phyloP scores from a whole-genome alignment of 768 basidiomycete genomes.

The Ramaria sp. region DNA sequence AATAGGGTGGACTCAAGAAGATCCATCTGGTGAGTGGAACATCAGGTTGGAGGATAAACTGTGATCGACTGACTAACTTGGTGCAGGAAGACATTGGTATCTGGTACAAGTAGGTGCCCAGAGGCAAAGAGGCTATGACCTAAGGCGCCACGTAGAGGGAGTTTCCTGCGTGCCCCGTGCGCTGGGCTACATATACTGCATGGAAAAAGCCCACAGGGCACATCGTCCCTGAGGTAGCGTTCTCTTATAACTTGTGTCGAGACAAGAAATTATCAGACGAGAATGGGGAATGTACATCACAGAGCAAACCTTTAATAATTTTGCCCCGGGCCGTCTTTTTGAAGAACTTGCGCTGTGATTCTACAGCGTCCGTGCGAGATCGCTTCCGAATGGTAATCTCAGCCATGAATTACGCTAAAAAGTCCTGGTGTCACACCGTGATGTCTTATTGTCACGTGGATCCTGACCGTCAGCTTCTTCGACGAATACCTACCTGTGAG shows the following conservation, averaged over 20 bases:
- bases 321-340: constrained; percentile 93
- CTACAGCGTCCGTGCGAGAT: constrained; percentile 54
- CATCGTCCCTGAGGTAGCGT: constrained; percentile 86
- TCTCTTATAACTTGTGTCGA: constrained; percentile 66
- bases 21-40: constrained; percentile 61
- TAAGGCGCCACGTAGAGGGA: constrained; percentile 51
- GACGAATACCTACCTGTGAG: too few relatives aligned
- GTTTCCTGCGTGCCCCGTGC: constrained; percentile 25
- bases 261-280: not conserved
- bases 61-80: constrained; percentile 42
- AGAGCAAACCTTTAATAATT: constrained; percentile 70
- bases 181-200: constrained; percentile 50
- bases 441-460: too few relatives aligned
- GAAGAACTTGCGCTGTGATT: constrained; percentile 87
- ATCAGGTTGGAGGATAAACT: not conserved
- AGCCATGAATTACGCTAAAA: too few relatives aligned
- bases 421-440: not conserved
- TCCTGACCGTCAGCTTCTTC: too few relatives aligned
- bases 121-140: constrained; percentile 45
- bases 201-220: constrained; percentile 69
- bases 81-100: constrained; percentile 90
- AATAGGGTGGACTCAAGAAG: constrained; percentile 73
- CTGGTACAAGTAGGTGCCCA: constrained; percentile 80
- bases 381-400: constrained; percentile 69
- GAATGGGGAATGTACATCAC: not conserved